A percentile compares a stretch with the other conserved stretches of the same genome.
phyloP scores from a whole-genome alignment of 2,329 filamentous ascomycete species.

The Fusarium nanum region DNA sequence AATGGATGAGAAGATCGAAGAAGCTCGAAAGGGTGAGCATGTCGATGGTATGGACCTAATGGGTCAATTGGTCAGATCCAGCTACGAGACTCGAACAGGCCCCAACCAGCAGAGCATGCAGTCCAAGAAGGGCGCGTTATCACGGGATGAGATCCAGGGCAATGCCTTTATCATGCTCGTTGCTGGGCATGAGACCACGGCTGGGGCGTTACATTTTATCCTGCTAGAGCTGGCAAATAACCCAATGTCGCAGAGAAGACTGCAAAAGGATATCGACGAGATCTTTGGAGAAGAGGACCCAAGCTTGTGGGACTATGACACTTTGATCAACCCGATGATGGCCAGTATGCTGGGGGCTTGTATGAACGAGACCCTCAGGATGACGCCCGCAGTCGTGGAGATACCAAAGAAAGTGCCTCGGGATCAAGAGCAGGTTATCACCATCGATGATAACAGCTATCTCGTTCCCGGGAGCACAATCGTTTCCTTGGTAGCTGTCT shows the following conservation, averaged over 20 bases:
- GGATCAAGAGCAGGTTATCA: constrained; percentile 66
- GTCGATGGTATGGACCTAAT: constrained; percentile 64
- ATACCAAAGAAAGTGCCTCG: constrained; percentile 75
- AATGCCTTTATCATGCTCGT: constrained; percentile 77
- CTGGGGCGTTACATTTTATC: constrained; percentile 78
- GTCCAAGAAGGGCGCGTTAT: constrained; percentile 55
- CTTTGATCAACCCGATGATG: constrained; percentile 72
- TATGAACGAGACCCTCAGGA: constrained; percentile 80
- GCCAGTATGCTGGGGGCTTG: constrained; percentile 77
- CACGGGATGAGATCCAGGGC: constrained; percentile 74
- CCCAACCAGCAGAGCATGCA: not conserved
- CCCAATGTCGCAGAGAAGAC: constrained; percentile 69
- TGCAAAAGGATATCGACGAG: constrained; percentile 76
- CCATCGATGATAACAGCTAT: constrained; percentile 67
- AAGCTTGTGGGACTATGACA: constrained; percentile 77
- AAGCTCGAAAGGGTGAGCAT: constrained; percentile 51
- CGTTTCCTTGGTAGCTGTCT: constrained; percentile 67
- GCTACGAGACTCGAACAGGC: constrained; percentile 43
- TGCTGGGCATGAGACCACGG: constrained; percentile 85
- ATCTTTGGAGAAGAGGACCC: constrained; percentile 70
- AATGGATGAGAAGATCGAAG: constrained; percentile 68
- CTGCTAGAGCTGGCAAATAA: constrained; percentile 75
- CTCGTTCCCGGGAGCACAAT: constrained; percentile 67
- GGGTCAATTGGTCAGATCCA: constrained; percentile 61
- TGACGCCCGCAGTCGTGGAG: constrained; percentile 76